phyloP scores from a whole-genome alignment of 257 asterid genomes.

The Anisodus acutangulus region DNA sequence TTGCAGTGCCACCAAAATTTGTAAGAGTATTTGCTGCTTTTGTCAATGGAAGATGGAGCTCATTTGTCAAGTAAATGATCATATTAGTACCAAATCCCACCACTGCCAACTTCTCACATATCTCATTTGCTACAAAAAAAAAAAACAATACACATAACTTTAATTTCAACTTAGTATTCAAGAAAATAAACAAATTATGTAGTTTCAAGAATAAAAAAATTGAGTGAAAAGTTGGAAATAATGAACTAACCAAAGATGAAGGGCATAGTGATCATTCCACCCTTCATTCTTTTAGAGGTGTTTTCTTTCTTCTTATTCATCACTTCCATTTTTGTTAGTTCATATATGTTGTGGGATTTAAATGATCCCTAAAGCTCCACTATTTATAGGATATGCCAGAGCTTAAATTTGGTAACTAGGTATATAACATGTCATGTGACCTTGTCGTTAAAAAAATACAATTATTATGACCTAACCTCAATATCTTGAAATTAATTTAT shows the following conservation, averaged over 20 bases:
- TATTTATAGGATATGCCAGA: constrained; percentile 52
- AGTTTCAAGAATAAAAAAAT: not conserved
- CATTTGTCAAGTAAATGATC: constrained; percentile 72
- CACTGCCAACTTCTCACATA: constrained; percentile 88
- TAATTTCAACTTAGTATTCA: constrained; percentile 8
- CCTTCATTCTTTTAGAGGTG: constrained; percentile 49
- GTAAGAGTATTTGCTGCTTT: constrained; percentile 89
- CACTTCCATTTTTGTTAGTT: constrained; percentile 38
- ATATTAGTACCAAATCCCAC: constrained; percentile 79
- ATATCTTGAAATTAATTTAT: not conserved
- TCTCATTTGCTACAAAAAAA: constrained; percentile 68
- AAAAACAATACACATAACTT: not conserved
- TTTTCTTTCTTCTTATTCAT: constrained; percentile 40
- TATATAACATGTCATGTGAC: constrained; percentile 6
- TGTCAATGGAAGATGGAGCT: constrained; percentile 73
- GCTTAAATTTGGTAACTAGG: not conserved
- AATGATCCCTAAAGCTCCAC: constrained; percentile 22
- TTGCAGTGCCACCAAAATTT: constrained; percentile 80
- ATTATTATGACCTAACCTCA: not conserved
- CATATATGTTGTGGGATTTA: constrained; percentile 23
- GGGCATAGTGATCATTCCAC: constrained; percentile 87
- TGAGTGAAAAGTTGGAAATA: not conserved
- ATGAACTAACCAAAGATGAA: constrained; percentile 76
- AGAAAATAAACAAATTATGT: not conserved
- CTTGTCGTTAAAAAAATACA: not conserved